Evolutionary conservation across 768 basidiomycete genomes (phyloP).

Genomic region (Stropharia rugosoannulata): DNA sequence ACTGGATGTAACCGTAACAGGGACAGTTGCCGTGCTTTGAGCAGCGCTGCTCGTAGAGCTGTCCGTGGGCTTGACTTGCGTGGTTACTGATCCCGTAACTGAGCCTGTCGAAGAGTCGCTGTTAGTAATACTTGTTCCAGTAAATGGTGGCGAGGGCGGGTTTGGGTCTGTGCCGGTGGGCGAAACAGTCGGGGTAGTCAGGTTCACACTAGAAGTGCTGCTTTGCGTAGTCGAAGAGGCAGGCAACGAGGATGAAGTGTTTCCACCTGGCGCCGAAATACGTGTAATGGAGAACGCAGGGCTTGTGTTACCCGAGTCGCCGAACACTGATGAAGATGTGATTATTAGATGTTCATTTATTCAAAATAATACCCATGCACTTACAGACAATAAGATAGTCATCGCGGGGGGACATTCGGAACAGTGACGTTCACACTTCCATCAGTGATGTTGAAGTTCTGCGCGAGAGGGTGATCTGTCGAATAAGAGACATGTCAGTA

Average conservation of each 20-base stretch:
- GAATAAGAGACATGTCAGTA: background rate
- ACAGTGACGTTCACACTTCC: conserved; percentile 53
- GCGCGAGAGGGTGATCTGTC: conserved; percentile 58
- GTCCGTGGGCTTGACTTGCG: conserved; percentile 14
- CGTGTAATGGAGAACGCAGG: conserved; percentile 57
- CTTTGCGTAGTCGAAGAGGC: too few relatives aligned
- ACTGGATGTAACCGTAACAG: conserved; percentile 6
- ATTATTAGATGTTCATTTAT: background rate
- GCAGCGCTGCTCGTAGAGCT: background rate
- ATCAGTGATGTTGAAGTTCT: conserved; percentile 47
- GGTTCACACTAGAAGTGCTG: background rate
- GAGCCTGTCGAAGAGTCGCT: conserved; percentile 3
- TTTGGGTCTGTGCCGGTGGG: conserved; percentile 21
- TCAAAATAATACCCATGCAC: conserved; percentile 24
- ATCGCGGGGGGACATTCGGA: conserved; percentile 39
- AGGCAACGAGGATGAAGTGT: conserved; percentile 4
- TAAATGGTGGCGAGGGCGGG: conserved; percentile 28
- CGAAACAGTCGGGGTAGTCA: conserved; percentile 19
- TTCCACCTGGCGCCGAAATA: conserved; percentile 34
- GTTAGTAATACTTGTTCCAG: conserved; percentile 27
- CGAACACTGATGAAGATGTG: conserved; percentile 46
- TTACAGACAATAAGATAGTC: conserved; percentile 65
- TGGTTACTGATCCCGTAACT: conserved; percentile 29
- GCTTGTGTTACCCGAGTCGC: conserved; percentile 66
- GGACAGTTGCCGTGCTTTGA: conserved; percentile 6